phyloP scores from a whole-genome alignment of 1,139 yeast species.

The Blastobotrys proliferans region DNA sequence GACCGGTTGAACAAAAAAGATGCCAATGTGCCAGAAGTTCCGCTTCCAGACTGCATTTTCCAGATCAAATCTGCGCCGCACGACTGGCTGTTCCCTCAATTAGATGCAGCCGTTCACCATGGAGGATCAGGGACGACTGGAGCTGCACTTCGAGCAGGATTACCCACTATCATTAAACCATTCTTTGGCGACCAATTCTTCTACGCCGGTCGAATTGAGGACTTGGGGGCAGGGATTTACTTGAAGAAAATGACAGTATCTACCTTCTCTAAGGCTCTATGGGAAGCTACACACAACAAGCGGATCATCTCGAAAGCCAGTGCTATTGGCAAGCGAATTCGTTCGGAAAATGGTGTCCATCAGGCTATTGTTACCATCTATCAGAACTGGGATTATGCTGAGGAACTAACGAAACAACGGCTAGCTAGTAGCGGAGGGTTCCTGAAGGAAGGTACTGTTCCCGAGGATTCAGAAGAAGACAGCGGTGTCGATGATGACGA shows the following conservation, averaged over 20 bases:
- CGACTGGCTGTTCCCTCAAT: constrained; percentile 85
- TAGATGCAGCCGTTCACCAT: constrained; percentile 95
- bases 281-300: constrained; percentile 60
- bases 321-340: constrained; percentile 56
- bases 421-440: not conserved
- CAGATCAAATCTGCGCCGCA: constrained; percentile 78
- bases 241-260: constrained; percentile 63
- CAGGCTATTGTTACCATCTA: constrained; percentile 75
- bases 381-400: constrained; percentile 73
- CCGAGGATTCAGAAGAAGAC: not conserved
- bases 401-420: constrained; percentile 16
- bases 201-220: constrained; percentile 82
- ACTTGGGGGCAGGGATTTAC: constrained; percentile 80
- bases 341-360: constrained; percentile 71
- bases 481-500: not conserved
- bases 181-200: constrained; percentile 96
- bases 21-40: constrained; percentile 46
- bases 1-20: constrained; percentile 50
- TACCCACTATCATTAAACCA: constrained; percentile 88
- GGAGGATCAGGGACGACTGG: constrained; percentile 99
- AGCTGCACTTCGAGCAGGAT: constrained; percentile 78
- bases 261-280: constrained; percentile 61
- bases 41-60: constrained; percentile 65
- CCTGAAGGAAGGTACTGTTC: not conserved
- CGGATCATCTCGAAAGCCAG: constrained; percentile 65